Percentiles rank a stretch among this genome's conserved stretches.
Evolutionary conservation across 1,139 yeast genomes (phyloP).

Genomic region (Taiozyma sp.): DNA sequence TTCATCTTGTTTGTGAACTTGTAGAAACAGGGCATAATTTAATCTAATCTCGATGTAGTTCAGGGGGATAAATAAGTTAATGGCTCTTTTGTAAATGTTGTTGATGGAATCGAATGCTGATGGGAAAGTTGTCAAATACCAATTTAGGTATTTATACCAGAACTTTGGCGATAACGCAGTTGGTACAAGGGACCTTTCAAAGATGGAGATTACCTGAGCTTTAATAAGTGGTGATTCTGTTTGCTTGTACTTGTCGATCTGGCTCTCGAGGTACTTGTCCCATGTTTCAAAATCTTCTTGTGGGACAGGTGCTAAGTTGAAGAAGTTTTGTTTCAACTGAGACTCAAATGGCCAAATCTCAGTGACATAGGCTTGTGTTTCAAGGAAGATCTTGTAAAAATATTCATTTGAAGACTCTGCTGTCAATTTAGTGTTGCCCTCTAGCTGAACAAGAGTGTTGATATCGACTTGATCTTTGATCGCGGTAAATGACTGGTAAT

Average conservation of each 20-base stretch:
- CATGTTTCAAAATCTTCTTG: constrained; percentile 40
- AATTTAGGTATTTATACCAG: constrained; percentile 57
- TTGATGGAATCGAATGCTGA: constrained; percentile 27
- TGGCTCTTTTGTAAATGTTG: constrained; percentile 36
- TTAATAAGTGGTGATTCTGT: constrained; percentile 8
- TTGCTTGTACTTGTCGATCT: constrained; percentile 22
- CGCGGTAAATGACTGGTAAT: constrained; percentile 45
- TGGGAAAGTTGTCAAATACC: constrained; percentile 22
- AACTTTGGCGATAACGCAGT: constrained; percentile 42
- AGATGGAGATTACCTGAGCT: constrained; percentile 33
- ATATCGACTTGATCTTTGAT: constrained; percentile 28
- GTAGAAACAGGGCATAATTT: constrained; percentile 32
- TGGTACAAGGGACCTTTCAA: constrained; percentile 58
- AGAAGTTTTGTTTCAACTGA: constrained; percentile 38
- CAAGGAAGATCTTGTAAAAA: constrained; percentile 36
- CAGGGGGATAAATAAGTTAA: constrained; percentile 40
- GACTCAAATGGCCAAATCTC: constrained; percentile 61
- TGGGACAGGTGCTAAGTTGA: constrained; percentile 34
- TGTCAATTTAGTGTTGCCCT: constrained; percentile 12
- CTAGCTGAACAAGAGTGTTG: constrained; percentile 30
- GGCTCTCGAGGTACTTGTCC: constrained; percentile 45
- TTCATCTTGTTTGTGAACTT: constrained; percentile 10
- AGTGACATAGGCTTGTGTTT: constrained; percentile 46
- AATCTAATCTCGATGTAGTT: constrained; percentile 34
- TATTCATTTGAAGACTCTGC: constrained; percentile 34